These are phyloP conservation scores for Nigrospora osmanthi DNA, from an alignment of 2,329 filamentous ascomycete species.

Conservation along the genomic window DNA sequence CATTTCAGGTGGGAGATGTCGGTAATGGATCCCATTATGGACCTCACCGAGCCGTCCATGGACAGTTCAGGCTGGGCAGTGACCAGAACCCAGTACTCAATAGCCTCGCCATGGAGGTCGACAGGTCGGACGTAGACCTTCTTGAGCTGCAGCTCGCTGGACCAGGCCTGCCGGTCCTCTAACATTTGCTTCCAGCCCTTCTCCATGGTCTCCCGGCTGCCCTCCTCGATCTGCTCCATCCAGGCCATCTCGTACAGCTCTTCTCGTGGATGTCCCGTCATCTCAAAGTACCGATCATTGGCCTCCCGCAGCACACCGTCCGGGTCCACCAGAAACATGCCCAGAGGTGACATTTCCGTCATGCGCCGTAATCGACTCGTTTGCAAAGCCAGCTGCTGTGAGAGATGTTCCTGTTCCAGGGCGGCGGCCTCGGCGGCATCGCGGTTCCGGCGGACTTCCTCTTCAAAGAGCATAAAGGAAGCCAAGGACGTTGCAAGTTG, in stretches of 20 bases:
- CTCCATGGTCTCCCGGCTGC: conserved; percentile 20
- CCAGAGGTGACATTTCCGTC: conserved; percentile 26
- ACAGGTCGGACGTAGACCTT: conserved; percentile 19
- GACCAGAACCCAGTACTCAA: conserved; percentile 35
- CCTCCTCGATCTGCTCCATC: conserved; percentile 28
- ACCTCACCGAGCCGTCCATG: conserved; percentile 22
- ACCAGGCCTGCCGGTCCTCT: conserved; percentile 24
- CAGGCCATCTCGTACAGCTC: conserved; percentile 30
- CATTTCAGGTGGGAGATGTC: conserved; percentile 36
- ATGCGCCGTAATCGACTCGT: conserved; percentile 26
- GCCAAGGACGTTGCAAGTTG: conserved; percentile 55
- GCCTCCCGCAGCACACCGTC: conserved; percentile 33
- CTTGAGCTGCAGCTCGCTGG: conserved; percentile 33
- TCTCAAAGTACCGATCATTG: conserved; percentile 38
- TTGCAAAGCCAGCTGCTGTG: conserved; percentile 25
- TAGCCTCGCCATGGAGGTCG: conserved; percentile 25
- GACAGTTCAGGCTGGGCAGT: conserved; percentile 25
- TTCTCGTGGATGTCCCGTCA: conserved; percentile 33
- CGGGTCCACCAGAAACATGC: conserved; percentile 29
- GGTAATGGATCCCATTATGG: conserved; percentile 31
- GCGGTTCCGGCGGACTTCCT: conserved; percentile 47
- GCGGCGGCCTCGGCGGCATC: conserved; percentile 25
- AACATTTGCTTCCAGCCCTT: conserved; percentile 29
- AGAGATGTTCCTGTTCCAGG: conserved; percentile 22
- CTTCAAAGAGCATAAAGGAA: conserved; percentile 57